These are phyloP conservation scores for Ophiostoma fasciatum DNA, from an alignment of 2,329 filamentous ascomycete species.

Conservation along the genomic window DNA sequence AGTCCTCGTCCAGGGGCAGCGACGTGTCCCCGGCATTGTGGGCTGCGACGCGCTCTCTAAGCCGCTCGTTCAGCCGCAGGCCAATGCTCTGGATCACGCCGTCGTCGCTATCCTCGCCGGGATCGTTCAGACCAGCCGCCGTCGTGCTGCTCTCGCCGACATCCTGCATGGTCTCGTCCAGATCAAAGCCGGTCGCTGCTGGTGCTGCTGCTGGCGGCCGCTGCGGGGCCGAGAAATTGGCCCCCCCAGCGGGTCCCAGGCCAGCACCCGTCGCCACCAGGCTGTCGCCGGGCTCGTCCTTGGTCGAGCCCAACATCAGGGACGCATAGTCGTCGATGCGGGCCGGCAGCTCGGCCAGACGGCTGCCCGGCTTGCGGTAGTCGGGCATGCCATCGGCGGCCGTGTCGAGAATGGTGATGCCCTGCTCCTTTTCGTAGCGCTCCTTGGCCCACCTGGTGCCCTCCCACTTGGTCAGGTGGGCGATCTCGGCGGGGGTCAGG, in stretches of 20 bases:
- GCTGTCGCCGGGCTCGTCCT: not conserved
- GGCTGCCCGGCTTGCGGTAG: conserved; percentile 38
- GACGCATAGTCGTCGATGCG: not conserved
- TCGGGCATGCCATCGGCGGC: conserved; percentile 52
- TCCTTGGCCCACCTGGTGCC: conserved; percentile 73
- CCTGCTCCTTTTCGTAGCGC: conserved; percentile 62
- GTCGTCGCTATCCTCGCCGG: conserved; percentile 34
- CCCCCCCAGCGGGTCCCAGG: not conserved
- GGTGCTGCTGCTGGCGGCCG: too few species aligned
- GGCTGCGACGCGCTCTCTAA: conserved; percentile 47
- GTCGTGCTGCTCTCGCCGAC: not conserved
- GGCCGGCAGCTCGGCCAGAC: conserved; percentile 10
- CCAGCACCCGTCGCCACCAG: not conserved
- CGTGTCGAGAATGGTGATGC: conserved; percentile 54
- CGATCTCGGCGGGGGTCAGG: conserved; percentile 56
- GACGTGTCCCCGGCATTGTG: conserved; percentile 44
- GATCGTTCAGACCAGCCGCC: too few species aligned
- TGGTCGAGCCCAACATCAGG: not conserved
- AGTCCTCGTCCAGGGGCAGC: conserved; percentile 51
- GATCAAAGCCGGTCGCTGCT: too few species aligned
- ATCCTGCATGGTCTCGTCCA: conserved; percentile 9
- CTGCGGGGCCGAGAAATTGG: too few species aligned
- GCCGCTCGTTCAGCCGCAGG: conserved; percentile 46
- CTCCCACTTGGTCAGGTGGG: conserved; percentile 64
- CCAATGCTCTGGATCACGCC: conserved; percentile 40